Evolutionary conservation across 1,284 basidiomycete genomes (phyloP).

Genomic region (Earliella scabrosa): DNA sequence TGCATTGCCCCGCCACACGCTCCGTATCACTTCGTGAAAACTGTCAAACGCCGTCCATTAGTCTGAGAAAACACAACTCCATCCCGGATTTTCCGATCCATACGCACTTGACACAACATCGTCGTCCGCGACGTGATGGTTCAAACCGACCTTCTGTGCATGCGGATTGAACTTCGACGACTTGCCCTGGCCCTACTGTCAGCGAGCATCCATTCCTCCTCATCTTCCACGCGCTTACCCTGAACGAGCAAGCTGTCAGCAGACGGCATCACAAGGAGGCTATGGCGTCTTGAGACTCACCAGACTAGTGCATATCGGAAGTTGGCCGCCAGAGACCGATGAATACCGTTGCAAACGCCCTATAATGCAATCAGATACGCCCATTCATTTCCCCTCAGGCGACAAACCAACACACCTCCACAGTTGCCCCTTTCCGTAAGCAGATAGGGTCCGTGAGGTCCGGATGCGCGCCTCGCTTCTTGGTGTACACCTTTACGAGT

Average conservation of each 20-base stretch:
- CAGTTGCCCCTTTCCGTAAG: slow-evolving; percentile 88
- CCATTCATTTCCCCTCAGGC: not conserved
- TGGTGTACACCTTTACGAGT: slow-evolving; percentile 94
- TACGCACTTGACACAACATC: slow-evolving; percentile 91
- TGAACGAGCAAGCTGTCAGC: slow-evolving; percentile 21
- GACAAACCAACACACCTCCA: slow-evolving; percentile 66
- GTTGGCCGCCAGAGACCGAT: slow-evolving; percentile 87
- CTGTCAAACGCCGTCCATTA: slow-evolving; percentile 26
- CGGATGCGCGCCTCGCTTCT: slow-evolving; percentile 93
- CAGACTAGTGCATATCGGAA: slow-evolving; percentile 94
- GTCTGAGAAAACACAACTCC: slow-evolving; percentile 6
- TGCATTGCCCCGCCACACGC: not conserved
- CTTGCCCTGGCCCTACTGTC: slow-evolving; percentile 64
- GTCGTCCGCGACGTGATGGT: slow-evolving; percentile 89
- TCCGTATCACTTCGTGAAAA: slow-evolving; percentile 40
- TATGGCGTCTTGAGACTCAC: slow-evolving; percentile 46
- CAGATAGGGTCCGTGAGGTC: slow-evolving; percentile 95
- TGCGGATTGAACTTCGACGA: slow-evolving; percentile 91
- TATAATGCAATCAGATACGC: slow-evolving; percentile 32
- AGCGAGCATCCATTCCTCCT: slow-evolving; percentile 6
- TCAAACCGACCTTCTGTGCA: slow-evolving; percentile 91
- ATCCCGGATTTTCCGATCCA: not conserved
- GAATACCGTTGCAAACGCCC: slow-evolving; percentile 91
- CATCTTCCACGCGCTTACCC: slow-evolving; percentile 16
- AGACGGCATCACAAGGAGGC: slow-evolving; percentile 10